Evolutionary conservation across 768 basidiomycete genomes (phyloP), one percentile per base, ranked within the genome.

Genomic region (Astraeus odoratus): DNA sequence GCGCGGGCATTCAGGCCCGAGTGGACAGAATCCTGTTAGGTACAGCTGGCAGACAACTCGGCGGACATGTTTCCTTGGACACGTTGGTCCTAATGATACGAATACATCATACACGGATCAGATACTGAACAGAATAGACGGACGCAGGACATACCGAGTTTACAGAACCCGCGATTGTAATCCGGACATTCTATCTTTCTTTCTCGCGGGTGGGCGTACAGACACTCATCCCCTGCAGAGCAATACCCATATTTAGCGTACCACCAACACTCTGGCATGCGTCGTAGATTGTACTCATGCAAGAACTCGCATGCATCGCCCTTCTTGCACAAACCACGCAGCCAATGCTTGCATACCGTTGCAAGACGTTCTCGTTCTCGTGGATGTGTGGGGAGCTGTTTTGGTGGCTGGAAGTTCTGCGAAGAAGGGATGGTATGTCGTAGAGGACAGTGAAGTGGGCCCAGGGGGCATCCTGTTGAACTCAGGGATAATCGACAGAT

Each of bases 251-350:
- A 94, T 65, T 95, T 96, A 42, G 90, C 90, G 64, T 83, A 97
- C 93, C 93, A 98, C 85, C 92, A 96, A 58, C 96, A 98, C 63
- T 97, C 91, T 5, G 96, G 96, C 94, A 98, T 98, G 49, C 90
- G 84, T 48, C 96, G 72, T 41, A 99, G 76, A 63, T 98, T 96
- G 72, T 97, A 99, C 69, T 98, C 96, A 67, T 99, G 96, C 60
- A 98, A 75, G 66, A 98, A 99, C 69, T 98, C 96, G 69, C 96
- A 99, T 20, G 86, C 84, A 60, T 94, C 88, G 43, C 93, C 95
- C 65, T 98, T 98, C 70, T 98, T 98, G 68, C 96, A 98, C 15
- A 99, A 74, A 12, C 96, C 96, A 46, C 96, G 80, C 34, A 99
- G 78, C 87, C 95, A 98, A 68, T 98, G 96, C 67, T 98, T 98